Evolutionary conservation across 2,329 filamentous ascomycete genomes (phyloP).

Genomic region (Taxawa tesnikishii): DNA sequence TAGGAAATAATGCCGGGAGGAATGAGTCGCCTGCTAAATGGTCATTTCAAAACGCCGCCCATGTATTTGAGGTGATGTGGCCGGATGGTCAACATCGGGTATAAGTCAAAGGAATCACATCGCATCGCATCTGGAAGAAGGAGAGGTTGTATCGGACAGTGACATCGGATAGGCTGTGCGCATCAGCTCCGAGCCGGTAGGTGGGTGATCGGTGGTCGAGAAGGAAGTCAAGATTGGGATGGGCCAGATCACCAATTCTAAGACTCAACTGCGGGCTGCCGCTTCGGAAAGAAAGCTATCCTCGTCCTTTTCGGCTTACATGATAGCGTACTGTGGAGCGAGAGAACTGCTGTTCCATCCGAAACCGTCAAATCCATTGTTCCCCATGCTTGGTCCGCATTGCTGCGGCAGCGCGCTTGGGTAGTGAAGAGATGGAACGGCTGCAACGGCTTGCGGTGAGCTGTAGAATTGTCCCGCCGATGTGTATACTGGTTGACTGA

Average conservation of each 20-base stretch:
- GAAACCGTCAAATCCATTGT: slow-evolving; percentile 61
- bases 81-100: slow-evolving; percentile 27
- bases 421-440: slow-evolving; percentile 65
- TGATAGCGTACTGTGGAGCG: slow-evolving; percentile 57
- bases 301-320: slow-evolving; percentile 54
- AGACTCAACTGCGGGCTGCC: slow-evolving; percentile 6
- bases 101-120: slow-evolving; percentile 24
- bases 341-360: slow-evolving; percentile 85
- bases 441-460: slow-evolving; percentile 60
- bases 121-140: slow-evolving; percentile 22
- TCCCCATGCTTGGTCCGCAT: slow-evolving; percentile 57
- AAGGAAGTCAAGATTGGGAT: slow-evolving; percentile 17
- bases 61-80: slow-evolving; percentile 19
- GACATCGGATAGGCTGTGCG: slow-evolving; percentile 24
- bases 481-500: slow-evolving; percentile 64
- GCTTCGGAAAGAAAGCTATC: background rate
- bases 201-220: slow-evolving; percentile 10
- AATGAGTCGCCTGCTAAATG: slow-evolving; percentile 28
- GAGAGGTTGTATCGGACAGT: slow-evolving; percentile 28
- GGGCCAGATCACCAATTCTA: slow-evolving; percentile 28
- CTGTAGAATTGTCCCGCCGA: slow-evolving; percentile 57
- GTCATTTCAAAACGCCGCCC: slow-evolving; percentile 40
- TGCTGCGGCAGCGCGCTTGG: slow-evolving; percentile 77
- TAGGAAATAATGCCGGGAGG: slow-evolving; percentile 27
- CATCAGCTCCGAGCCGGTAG: slow-evolving; percentile 21